Conservation (phyloP, 345 rosid species). For the Ailanthus altissimus region DNA sequence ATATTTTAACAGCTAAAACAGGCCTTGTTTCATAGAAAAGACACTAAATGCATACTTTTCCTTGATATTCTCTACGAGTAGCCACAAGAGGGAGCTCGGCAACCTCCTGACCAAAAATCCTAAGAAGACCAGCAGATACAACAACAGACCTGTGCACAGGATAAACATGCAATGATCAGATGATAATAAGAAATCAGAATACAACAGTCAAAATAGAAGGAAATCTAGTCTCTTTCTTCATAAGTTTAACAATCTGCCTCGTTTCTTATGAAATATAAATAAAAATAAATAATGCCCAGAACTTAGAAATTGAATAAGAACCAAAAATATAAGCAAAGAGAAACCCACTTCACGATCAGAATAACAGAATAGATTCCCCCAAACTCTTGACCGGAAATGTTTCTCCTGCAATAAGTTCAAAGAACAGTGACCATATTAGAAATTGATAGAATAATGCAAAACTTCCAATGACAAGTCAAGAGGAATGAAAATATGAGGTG, state of each 20-base stretch:
- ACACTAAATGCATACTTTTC: conserved; percentile 57
- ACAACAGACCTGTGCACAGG: conserved; percentile 59
- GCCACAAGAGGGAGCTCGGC: conserved; percentile 99
- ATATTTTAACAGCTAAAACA: not conserved
- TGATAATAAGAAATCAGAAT: not conserved
- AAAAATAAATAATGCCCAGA: not conserved
- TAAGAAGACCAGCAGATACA: conserved; percentile 93
- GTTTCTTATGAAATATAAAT: not conserved
- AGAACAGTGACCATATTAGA: conserved; percentile 13
- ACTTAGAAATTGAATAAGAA: not conserved
- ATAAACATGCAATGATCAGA: conserved; percentile 7
- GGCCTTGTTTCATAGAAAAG: conserved; percentile 1
- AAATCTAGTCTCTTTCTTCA: not conserved
- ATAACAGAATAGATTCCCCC: conserved; percentile 88
- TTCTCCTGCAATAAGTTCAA: conserved; percentile 60
- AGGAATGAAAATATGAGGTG: not conserved
- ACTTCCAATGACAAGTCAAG: not conserved
- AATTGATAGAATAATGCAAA: conserved; percentile 7
- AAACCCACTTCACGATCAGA: conserved; percentile 67
- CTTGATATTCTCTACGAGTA: conserved; percentile 83
- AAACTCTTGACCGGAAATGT: conserved; percentile 98
- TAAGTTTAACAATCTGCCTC: not conserved
- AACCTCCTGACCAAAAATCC: conserved; percentile 85
- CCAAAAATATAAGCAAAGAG: conserved; percentile 1
- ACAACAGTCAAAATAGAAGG: conserved; percentile 8